Evolutionary conservation across 495 filamentous ascomycete species (phyloP), one percentile per base, ranked within the genome.

Genomic region (Penicillium argentinense): DNA sequence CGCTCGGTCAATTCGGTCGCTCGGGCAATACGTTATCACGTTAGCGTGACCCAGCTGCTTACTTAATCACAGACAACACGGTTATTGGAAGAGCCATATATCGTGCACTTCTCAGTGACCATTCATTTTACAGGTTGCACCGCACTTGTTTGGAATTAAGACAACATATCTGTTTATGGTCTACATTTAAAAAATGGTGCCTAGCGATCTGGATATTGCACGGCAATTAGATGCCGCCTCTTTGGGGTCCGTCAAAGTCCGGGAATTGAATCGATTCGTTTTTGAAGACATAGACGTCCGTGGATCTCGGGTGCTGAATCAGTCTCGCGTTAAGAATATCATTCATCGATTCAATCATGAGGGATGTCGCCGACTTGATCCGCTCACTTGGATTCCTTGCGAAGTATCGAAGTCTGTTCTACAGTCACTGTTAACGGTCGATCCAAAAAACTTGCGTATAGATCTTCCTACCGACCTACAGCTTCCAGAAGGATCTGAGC

Each of bases 281-380:
- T 46, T 38, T 21, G 43, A 46, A 1, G 43, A 24, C 5, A 46
- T 17, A 18, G 32, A 46, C 14, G 9, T 46, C 3, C 29, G 6
- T 38, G 43, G 43, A 3, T 28, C 43, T 38, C 43, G 33, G 13
- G 32, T 23, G 13, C 29, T 46, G 5, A 38, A 24, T 9, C 43
- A 46, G 16, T 46, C 43, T 2, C 9, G 42, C 14, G 16, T 47
- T 16, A 21, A 38, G 9, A 18, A 19, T 34, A 13, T 53, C 13
- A 26, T 53, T 19, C 51, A 54, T 45, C 38, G 45, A 21, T 54
- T 54, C 29, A 17, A 49, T 8, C 27, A 49, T 34, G 51, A 54
- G 26, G 51, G 51, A 1, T 54, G 51, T 45, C 51, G 45, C 13
- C 30, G 51, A 29, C 21, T 39, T 11, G 51, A 48, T 26, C 45